phyloP scores from a whole-genome alignment of 1,284 basidiomycete species.

The Ustilago loliicola region DNA sequence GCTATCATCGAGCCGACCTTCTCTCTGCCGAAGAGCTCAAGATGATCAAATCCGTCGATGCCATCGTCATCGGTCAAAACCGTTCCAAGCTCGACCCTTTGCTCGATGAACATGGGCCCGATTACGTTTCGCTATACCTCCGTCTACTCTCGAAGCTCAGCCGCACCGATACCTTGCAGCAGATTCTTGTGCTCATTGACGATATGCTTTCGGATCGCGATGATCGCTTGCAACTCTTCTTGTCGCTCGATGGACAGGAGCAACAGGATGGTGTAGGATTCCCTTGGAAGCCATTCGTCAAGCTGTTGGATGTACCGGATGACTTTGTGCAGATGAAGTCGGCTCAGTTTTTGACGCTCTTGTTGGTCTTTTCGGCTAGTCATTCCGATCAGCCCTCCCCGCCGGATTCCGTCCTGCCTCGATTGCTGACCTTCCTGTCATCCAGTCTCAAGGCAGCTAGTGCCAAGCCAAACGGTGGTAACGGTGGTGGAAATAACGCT shows the following conservation, averaged over 20 bases:
- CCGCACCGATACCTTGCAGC: conserved; percentile 93
- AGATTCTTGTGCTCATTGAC: conserved; percentile 88
- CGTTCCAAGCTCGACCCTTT: conserved; percentile 86
- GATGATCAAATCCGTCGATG: conserved; percentile 76
- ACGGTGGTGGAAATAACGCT: conserved; percentile 1
- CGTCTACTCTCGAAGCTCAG: conserved; percentile 91
- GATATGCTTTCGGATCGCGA: conserved; percentile 83
- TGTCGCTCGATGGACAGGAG: conserved; percentile 48
- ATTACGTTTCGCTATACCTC: conserved; percentile 90
- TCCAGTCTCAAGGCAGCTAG: conserved; percentile 39
- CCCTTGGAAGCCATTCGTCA: conserved; percentile 85
- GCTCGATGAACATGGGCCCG: conserved; percentile 50
- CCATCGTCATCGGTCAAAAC: conserved; percentile 95
- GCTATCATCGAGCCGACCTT: conserved; percentile 93
- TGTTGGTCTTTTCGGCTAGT: conserved; percentile 73
- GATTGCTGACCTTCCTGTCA: conserved; percentile 52
- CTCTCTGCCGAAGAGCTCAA: conserved; percentile 88
- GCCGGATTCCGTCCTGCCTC: conserved; percentile 42
- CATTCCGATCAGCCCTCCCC: conserved; percentile 39
- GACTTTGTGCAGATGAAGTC: conserved; percentile 93
- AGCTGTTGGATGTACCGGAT: conserved; percentile 86
- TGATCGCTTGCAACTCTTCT: conserved; percentile 69
- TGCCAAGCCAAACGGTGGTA: conserved; percentile 22
- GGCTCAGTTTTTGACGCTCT: conserved; percentile 86
- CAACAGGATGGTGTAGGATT: conserved; percentile 76